phyloP scores from a whole-genome alignment of 306 rosid genomes.

The Echinosophora koreensis region DNA sequence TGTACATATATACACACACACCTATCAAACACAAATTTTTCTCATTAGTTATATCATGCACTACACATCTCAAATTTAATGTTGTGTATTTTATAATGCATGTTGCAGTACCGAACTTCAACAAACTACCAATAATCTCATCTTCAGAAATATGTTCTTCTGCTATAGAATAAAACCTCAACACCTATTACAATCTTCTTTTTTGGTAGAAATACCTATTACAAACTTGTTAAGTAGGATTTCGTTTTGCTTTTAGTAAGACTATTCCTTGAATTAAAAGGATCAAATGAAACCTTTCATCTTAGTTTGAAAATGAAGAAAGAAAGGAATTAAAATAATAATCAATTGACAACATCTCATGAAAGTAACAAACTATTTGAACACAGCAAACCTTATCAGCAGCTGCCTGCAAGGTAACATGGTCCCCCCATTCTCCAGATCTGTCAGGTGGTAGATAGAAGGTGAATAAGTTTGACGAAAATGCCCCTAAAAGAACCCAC shows the following conservation, averaged over 20 bases:
- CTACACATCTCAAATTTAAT: too few species aligned
- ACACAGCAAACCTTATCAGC: conserved; percentile 73
- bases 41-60: too few species aligned
- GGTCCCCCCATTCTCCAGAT: conserved; percentile 99
- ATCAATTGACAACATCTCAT: conserved; percentile 30
- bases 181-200: conserved; percentile 18
- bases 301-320: conserved; percentile 6
- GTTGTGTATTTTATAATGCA: too few species aligned
- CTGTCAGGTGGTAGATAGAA: conserved; percentile 57
- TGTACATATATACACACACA: too few species aligned
- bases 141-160: neutral
- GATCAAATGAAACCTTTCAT: conserved; percentile 21
- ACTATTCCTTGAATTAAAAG: neutral
- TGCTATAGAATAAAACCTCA: conserved; percentile 12
- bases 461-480: conserved; percentile 40
- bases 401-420: conserved; percentile 95
- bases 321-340: conserved; percentile 32
- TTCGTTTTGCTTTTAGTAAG: neutral
- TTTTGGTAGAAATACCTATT: neutral
- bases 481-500: conserved; percentile 33
- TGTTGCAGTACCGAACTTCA: too few species aligned
- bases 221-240: conserved; percentile 17
- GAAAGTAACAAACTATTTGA: conserved; percentile 15
- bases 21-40: too few species aligned
- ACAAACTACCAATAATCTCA: too few species aligned